phyloP scores from a whole-genome alignment of 2,329 filamentous ascomycete species.

The Mycogone perniciosa region DNA sequence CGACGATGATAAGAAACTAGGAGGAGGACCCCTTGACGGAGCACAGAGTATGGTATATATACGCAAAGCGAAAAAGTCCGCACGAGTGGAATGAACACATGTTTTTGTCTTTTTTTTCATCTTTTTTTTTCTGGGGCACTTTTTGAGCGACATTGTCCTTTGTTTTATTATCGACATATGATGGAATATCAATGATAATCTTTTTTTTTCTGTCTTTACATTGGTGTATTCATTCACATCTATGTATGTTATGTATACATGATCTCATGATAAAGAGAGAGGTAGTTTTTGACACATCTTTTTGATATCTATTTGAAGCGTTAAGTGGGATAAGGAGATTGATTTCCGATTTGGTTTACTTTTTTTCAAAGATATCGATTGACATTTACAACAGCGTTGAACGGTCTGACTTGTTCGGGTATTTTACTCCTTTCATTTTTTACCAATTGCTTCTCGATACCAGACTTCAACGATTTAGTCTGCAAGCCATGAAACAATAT shows the following conservation, averaged over 20 bases:
- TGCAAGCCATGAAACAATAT: background rate
- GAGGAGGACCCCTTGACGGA: slow-evolving; percentile 1
- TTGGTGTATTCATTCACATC: too few species aligned
- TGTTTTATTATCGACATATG: background rate
- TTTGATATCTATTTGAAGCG: too few species aligned
- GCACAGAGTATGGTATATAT: slow-evolving; percentile 10
- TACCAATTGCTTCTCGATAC: background rate
- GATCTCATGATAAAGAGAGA: too few species aligned
- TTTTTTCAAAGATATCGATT: too few species aligned
- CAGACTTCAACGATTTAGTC: background rate
- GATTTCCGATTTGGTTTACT: too few species aligned
- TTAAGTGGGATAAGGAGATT: too few species aligned
- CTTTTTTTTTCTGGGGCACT: background rate
- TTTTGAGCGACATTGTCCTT: background rate
- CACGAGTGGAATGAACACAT: background rate
- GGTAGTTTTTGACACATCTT: too few species aligned
- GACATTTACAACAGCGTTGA: background rate
- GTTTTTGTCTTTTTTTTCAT: background rate
- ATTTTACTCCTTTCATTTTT: background rate
- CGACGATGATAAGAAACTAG: slow-evolving; percentile 9
- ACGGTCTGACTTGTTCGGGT: background rate
- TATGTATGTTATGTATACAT: too few species aligned
- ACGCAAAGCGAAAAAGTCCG: slow-evolving; percentile 10
- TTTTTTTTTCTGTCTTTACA: too few species aligned
- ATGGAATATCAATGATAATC: too few species aligned